Conservation (phyloP, 2,329 filamentous ascomycete species). For the Neofusicoccum parvum region DNA sequence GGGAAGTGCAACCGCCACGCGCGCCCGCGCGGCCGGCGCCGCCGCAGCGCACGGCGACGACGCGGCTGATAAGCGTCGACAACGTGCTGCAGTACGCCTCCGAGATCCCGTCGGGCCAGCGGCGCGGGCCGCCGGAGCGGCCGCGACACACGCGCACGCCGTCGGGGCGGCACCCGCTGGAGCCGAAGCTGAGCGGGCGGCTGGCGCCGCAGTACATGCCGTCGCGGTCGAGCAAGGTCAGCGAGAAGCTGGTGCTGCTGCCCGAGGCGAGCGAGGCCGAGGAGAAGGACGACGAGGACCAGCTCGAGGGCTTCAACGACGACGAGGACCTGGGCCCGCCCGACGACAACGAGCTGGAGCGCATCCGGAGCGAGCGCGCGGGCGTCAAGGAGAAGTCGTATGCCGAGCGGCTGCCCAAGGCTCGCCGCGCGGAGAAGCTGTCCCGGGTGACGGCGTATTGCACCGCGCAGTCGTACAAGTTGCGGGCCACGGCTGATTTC, state of each 20-base stretch:
- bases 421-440: slow-evolving; percentile 81
- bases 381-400: slow-evolving; percentile 80
- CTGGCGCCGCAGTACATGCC: slow-evolving; percentile 67
- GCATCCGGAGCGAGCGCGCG: slow-evolving; percentile 67
- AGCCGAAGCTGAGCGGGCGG: slow-evolving; percentile 59
- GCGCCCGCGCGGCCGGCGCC: slow-evolving; percentile 37
- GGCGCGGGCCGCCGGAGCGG: slow-evolving; percentile 65
- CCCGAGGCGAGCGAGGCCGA: slow-evolving; percentile 70
- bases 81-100: slow-evolving; percentile 92
- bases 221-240: slow-evolving; percentile 87
- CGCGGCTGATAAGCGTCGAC: slow-evolving; percentile 79
- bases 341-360: slow-evolving; percentile 66
- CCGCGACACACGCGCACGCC: slow-evolving; percentile 53
- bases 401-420: slow-evolving; percentile 88
- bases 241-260: slow-evolving; percentile 92
- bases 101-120: slow-evolving; percentile 92
- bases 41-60: slow-evolving; percentile 52
- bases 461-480: slow-evolving; percentile 90
- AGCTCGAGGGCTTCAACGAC: slow-evolving; percentile 58
- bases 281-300: slow-evolving; percentile 48
- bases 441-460: slow-evolving; percentile 93
- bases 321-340: slow-evolving; percentile 63
- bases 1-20: slow-evolving; percentile 42
- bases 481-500: slow-evolving; percentile 85
- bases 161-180: slow-evolving; percentile 54